phyloP scores from a whole-genome alignment of 1,284 basidiomycete genomes.

The Polyporus tsugae region DNA sequence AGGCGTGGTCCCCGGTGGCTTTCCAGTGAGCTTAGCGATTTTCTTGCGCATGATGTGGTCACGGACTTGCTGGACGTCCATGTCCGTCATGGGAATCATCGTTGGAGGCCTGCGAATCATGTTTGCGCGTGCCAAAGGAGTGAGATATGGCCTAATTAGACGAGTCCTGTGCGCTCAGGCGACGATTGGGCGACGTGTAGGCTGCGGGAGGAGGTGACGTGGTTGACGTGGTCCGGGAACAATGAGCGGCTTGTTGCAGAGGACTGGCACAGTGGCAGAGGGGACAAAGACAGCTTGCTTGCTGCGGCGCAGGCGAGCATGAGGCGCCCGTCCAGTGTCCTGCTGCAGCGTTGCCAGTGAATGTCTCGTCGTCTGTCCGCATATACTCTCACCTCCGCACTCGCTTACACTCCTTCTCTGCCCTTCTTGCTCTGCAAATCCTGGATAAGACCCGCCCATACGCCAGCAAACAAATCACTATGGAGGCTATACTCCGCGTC shows the following conservation, averaged over 20 bases:
- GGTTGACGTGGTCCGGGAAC: slow-evolving; percentile 22
- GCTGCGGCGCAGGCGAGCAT: slow-evolving; percentile 27
- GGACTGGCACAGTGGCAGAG: slow-evolving; percentile 6
- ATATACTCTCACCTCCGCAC: slow-evolving; percentile 23
- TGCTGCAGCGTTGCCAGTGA: slow-evolving; percentile 22
- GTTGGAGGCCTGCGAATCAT: slow-evolving; percentile 84
- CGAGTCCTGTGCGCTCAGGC: background rate
- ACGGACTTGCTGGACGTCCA: slow-evolving; percentile 78
- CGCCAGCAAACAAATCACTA: slow-evolving; percentile 38
- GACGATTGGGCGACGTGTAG: background rate
- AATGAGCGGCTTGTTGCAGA: slow-evolving; percentile 16
- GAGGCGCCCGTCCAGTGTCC: background rate
- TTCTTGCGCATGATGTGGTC: slow-evolving; percentile 66
- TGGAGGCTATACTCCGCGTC: slow-evolving; percentile 69
- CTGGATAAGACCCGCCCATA: background rate
- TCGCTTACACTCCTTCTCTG: slow-evolving; percentile 15
- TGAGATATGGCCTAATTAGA: background rate
- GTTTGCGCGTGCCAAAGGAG: slow-evolving; percentile 3
- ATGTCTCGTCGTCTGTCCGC: slow-evolving; percentile 13
- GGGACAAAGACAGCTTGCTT: slow-evolving; percentile 16
- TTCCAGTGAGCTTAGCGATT: slow-evolving; percentile 43
- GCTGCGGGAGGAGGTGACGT: slow-evolving; percentile 22
- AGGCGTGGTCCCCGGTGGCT: slow-evolving; percentile 17
- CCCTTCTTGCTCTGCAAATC: slow-evolving; percentile 18
- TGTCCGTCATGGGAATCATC: slow-evolving; percentile 74